phyloP scores from a whole-genome alignment of 2,329 filamentous ascomycete species.

The Paecilomyces niveus region DNA sequence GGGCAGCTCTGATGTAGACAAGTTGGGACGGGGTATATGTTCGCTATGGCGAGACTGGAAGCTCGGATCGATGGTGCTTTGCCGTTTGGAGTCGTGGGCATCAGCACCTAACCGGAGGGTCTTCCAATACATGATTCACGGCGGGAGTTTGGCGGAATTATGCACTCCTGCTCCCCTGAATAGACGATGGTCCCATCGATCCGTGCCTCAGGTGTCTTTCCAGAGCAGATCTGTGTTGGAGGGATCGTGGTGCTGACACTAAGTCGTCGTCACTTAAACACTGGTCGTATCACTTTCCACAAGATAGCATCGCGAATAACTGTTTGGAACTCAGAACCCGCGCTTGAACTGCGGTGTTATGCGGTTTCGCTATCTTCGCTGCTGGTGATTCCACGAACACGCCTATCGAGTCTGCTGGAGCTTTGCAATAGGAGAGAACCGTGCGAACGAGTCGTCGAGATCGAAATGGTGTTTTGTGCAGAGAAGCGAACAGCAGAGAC shows the following conservation, averaged over 20 bases:
- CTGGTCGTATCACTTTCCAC: neutral
- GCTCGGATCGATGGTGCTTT: conserved; percentile 22
- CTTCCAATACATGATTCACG: conserved; percentile 34
- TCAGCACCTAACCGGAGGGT: conserved; percentile 29
- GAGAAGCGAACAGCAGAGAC: neutral
- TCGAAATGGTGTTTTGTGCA: neutral
- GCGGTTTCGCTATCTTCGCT: neutral
- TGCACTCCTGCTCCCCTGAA: conserved; percentile 12
- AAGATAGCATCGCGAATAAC: neutral
- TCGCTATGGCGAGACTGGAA: conserved; percentile 27
- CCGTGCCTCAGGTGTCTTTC: neutral
- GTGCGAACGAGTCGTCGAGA: neutral
- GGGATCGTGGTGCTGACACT: neutral
- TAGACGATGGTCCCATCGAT: conserved; percentile 12
- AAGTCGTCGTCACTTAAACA: neutral
- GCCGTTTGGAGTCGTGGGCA: conserved; percentile 26
- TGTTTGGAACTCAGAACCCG: neutral
- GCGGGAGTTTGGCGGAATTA: conserved; percentile 9
- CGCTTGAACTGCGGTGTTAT: neutral
- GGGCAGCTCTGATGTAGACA: conserved; percentile 19
- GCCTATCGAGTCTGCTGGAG: neutral
- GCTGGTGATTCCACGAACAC: neutral
- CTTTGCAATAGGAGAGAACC: neutral
- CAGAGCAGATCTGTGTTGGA: neutral
- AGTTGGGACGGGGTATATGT: conserved; percentile 26